phyloP scores from a whole-genome alignment of 2,329 filamentous ascomycete genomes.

The Incumbomyces delicatus region DNA sequence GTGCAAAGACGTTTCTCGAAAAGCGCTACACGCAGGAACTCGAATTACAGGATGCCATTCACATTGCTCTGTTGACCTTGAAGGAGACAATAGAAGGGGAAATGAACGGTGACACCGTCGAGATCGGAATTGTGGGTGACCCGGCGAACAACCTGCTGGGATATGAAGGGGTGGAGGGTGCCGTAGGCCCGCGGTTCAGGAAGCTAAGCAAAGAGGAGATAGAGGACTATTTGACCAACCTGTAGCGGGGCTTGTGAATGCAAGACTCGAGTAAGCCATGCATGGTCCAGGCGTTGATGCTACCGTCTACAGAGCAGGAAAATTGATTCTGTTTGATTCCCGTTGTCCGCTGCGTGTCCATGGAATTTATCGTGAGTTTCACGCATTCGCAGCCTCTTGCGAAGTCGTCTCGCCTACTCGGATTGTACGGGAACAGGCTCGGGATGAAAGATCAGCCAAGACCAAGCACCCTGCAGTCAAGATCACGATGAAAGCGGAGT shows the following conservation, averaged over 20 bases:
- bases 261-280: too few relatives aligned
- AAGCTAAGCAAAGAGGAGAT: slow-evolving; percentile 97
- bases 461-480: too few relatives aligned
- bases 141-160: slow-evolving; percentile 89
- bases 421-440: too few relatives aligned
- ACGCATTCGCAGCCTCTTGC: too few relatives aligned
- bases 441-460: too few relatives aligned
- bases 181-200: slow-evolving; percentile 76
- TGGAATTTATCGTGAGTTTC: too few relatives aligned
- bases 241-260: slow-evolving; percentile 29
- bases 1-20: slow-evolving; percentile 97
- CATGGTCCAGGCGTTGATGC: too few relatives aligned
- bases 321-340: too few relatives aligned
- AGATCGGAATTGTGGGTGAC: slow-evolving; percentile 96
- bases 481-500: too few relatives aligned
- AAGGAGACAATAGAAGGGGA: slow-evolving; percentile 99
- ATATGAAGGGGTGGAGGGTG: slow-evolving; percentile 78
- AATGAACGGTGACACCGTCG: slow-evolving; percentile 97
- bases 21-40: slow-evolving; percentile 97
- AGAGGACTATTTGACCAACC: slow-evolving; percentile 97
- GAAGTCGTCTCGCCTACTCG: too few relatives aligned
- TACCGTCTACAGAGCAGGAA: too few relatives aligned
- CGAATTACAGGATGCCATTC: slow-evolving; percentile 83
- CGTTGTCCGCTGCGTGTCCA: too few relatives aligned
- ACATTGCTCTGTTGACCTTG: slow-evolving; percentile 91